phyloP scores from a whole-genome alignment of 192 early-diverging fungal species.

The Ramicandelaber brevisporus region DNA sequence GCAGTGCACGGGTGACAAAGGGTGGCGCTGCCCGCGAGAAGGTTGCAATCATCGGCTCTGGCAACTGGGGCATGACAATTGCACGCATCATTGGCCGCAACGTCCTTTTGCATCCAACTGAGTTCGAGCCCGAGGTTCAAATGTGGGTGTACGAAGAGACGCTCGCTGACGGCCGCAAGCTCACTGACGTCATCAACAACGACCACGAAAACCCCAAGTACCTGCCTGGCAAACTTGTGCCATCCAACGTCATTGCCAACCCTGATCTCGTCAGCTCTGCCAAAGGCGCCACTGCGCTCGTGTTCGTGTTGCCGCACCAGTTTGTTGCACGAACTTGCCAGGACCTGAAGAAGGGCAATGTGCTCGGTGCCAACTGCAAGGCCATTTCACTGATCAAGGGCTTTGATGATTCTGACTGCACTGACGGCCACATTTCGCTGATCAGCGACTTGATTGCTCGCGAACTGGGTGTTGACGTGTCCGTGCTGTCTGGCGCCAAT shows the following conservation, averaged over 20 bases:
- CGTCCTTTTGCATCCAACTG: constrained; percentile 29
- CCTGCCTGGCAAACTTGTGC: constrained; percentile 62
- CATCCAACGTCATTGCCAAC: constrained; percentile 61
- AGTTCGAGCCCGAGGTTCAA: constrained; percentile 53
- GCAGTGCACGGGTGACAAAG: no score
- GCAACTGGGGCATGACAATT: constrained; percentile 91
- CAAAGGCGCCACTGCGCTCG: constrained; percentile 61
- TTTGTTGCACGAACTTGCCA: constrained; percentile 67
- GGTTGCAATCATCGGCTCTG: constrained; percentile 76
- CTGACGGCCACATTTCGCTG: constrained; percentile 40
- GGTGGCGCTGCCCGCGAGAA: constrained; percentile 40
- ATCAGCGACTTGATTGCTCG: constrained; percentile 62
- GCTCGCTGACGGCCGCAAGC: constrained; percentile 45
- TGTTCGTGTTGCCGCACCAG: constrained; percentile 92
- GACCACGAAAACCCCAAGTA: constrained; percentile 82
- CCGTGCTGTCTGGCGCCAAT: constrained; percentile 85
- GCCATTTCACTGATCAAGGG: constrained; percentile 94
- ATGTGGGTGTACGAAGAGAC: constrained; percentile 96
- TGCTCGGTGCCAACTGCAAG: constrained; percentile 32
- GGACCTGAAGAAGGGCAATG: constrained; percentile 25
- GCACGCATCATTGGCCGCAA: constrained; percentile 81
- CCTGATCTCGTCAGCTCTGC: constrained; percentile 57
- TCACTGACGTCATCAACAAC: constrained; percentile 87
- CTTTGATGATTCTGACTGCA: constrained; percentile 44
- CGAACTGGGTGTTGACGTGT: constrained; percentile 40